phyloP scores from a whole-genome alignment of 257 asterid species.

The Asclepias syriaca region DNA sequence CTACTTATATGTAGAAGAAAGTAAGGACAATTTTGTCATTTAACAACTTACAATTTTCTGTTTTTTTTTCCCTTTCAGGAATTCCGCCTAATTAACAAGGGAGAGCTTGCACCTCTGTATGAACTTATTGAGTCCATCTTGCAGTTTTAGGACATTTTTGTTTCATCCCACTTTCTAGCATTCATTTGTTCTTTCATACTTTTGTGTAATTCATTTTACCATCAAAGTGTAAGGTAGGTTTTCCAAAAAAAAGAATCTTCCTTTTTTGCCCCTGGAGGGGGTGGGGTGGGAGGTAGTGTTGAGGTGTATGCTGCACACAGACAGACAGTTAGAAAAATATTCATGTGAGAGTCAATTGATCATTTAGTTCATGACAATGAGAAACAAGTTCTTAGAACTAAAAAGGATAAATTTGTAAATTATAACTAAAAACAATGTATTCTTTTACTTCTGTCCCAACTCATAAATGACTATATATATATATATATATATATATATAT shows the following conservation, averaged over 20 bases:
- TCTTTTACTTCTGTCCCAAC: neutral
- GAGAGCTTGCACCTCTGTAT: conserved; percentile 77
- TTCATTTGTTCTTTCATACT: conserved; percentile 3
- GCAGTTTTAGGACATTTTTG: neutral
- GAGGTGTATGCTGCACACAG: too few species aligned
- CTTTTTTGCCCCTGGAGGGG: too few species aligned
- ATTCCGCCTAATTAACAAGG: conserved; percentile 62
- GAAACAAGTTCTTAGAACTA: neutral
- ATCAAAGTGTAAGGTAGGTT: too few species aligned
- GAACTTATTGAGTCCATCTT: conserved; percentile 67
- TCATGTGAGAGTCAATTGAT: too few species aligned
- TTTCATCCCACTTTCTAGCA: neutral
- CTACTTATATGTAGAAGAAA: neutral
- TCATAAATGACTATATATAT: too few species aligned
- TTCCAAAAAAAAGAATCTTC: too few species aligned
- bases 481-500: too few species aligned
- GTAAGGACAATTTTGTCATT: neutral
- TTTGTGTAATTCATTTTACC: too few species aligned
- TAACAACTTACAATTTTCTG: neutral
- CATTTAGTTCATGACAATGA: neutral
- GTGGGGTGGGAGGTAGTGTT: too few species aligned
- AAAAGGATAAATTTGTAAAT: too few species aligned
- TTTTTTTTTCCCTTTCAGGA: conserved; percentile 40
- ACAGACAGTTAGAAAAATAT: too few species aligned
- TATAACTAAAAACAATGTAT: too few species aligned